Evolutionary conservation across 148 eudicot genomes (phyloP).

Genomic region (Cornus controversa): DNA sequence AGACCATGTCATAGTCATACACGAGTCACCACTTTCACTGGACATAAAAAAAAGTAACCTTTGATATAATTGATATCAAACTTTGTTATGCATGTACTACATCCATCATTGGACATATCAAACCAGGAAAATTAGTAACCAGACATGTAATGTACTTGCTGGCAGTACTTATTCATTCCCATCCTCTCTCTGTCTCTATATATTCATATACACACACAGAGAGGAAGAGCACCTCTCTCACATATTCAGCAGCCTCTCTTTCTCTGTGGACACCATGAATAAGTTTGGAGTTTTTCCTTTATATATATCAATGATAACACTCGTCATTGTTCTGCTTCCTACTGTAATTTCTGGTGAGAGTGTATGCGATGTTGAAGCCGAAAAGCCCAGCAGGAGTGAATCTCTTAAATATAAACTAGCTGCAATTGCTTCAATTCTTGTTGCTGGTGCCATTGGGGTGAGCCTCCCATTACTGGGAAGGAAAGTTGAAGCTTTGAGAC

Average conservation of each 20-base stretch:
- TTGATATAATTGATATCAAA: no score
- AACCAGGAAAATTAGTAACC: background rate
- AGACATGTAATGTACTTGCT: background rate
- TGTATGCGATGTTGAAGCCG: constrained; percentile 27
- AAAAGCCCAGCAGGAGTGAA: constrained; percentile 17
- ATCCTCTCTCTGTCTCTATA: background rate
- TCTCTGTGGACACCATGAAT: background rate
- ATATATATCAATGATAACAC: background rate
- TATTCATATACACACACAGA: background rate
- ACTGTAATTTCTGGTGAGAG: constrained; percentile 30
- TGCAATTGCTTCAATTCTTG: constrained; percentile 58
- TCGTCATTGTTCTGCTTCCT: constrained; percentile 13
- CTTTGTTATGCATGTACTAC: background rate
- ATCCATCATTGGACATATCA: background rate
- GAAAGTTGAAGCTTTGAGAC: constrained; percentile 29
- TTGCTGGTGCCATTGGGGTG: constrained; percentile 59
- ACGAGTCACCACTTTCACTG: no score
- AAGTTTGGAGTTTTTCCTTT: background rate
- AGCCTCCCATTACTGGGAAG: constrained; percentile 51
- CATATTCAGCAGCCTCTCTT: background rate
- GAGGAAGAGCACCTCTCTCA: background rate
- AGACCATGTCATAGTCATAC: no score
- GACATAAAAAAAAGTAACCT: no score
- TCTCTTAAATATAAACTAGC: constrained; percentile 47
- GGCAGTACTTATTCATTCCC: background rate